Evolutionary conservation across 108 stramenopile species (phyloP).

Genomic region (Cyclotella cryptica): DNA sequence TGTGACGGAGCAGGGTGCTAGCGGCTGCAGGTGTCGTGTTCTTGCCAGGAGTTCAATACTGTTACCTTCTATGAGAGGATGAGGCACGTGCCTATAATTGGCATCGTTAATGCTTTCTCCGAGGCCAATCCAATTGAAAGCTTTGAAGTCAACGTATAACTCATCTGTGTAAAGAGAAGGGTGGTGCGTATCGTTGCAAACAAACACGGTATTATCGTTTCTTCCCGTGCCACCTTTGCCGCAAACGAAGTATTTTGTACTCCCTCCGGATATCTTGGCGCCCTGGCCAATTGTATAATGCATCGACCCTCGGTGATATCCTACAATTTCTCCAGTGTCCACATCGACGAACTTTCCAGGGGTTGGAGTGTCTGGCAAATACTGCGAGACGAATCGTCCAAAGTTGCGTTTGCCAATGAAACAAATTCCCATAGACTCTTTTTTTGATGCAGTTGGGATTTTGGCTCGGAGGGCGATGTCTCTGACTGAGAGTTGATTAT

Average conservation of each 20-base stretch:
- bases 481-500: slow-evolving; percentile 68
- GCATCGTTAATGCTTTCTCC: slow-evolving; percentile 9
- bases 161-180: slow-evolving; percentile 79
- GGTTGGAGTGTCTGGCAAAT: slow-evolving; percentile 53
- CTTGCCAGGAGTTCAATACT: slow-evolving; percentile 52
- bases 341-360: slow-evolving; percentile 80
- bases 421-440: slow-evolving; percentile 95
- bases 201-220: slow-evolving; percentile 51
- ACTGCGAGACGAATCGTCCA: slow-evolving; percentile 86
- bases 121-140: slow-evolving; percentile 76
- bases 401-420: slow-evolving; percentile 95
- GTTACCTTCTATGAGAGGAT: slow-evolving; percentile 35
- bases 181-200: slow-evolving; percentile 89
- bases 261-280: slow-evolving; percentile 83
- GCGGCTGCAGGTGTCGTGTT: slow-evolving; percentile 82
- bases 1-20: slow-evolving; percentile 66
- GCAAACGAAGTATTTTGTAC: slow-evolving; percentile 83
- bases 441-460: slow-evolving; percentile 85
- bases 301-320: slow-evolving; percentile 42
- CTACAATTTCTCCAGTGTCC: slow-evolving; percentile 70
- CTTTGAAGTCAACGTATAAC: slow-evolving; percentile 52
- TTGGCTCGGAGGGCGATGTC: slow-evolving; percentile 71
- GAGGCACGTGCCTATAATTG: slow-evolving; percentile 28
- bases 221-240: slow-evolving; percentile 50
- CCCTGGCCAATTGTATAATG: slow-evolving; percentile 89